Conservation (phyloP, 2,329 filamentous ascomycete species). For the Parastagonospora nodorum region DNA sequence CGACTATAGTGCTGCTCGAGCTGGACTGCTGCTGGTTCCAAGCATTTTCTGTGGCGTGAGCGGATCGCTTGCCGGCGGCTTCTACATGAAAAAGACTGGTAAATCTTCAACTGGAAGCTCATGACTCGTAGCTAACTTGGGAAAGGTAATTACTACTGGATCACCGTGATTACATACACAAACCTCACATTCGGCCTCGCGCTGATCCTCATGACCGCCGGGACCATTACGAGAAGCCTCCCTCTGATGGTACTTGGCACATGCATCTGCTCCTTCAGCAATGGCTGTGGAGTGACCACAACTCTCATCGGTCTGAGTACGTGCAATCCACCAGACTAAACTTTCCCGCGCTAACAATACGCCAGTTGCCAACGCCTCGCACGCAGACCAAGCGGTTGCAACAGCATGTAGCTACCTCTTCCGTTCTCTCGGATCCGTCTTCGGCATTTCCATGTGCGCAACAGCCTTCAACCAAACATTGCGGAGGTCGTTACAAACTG, state of each 20-base stretch:
- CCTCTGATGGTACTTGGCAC: slow-evolving; percentile 63
- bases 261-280: slow-evolving; percentile 58
- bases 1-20: slow-evolving; percentile 64
- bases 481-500: slow-evolving; percentile 59
- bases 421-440: slow-evolving; percentile 70
- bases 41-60: slow-evolving; percentile 65
- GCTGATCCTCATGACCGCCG: slow-evolving; percentile 63
- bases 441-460: slow-evolving; percentile 71
- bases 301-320: slow-evolving; percentile 69
- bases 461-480: slow-evolving; percentile 74
- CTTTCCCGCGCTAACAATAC: neutral
- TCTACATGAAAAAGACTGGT: slow-evolving; percentile 72
- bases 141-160: slow-evolving; percentile 64
- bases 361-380: slow-evolving; percentile 69
- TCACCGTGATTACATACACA: slow-evolving; percentile 65
- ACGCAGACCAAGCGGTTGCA: slow-evolving; percentile 72
- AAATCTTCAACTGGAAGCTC: too few relatives aligned
- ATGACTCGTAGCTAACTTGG: too few relatives aligned
- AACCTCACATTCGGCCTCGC: slow-evolving; percentile 60
- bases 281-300: slow-evolving; percentile 69
- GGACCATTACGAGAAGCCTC: slow-evolving; percentile 56
- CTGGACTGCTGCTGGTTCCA: slow-evolving; percentile 71
- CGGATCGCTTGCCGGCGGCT: slow-evolving; percentile 68
- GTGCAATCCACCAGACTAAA: slow-evolving; percentile 19
- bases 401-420: slow-evolving; percentile 83